These are phyloP conservation scores for Orbilia ellipsospora DNA, from an alignment of 2,329 filamentous ascomycete species.

Conservation along the genomic window DNA sequence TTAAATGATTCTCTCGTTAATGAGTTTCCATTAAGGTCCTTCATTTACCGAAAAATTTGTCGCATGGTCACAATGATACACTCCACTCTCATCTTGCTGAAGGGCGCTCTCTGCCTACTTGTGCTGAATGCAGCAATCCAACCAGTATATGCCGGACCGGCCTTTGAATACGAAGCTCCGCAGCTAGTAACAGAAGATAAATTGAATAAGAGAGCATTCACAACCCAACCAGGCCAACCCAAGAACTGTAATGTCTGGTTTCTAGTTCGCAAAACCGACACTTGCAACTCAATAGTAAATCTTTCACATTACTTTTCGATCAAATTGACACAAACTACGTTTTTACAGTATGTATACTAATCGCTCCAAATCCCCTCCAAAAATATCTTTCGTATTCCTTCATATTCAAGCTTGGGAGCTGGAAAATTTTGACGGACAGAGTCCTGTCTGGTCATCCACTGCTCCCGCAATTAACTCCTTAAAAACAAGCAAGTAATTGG, in stretches of 20 bases:
- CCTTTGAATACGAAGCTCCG: conserved; percentile 10
- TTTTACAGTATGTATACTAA: conserved; percentile 28
- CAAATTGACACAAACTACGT: conserved; percentile 2
- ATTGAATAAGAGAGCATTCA: conserved; percentile 18
- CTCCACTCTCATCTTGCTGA: background rate
- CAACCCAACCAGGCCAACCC: conserved; percentile 6
- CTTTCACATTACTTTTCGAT: conserved; percentile 13
- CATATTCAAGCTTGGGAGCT: too few relatives aligned
- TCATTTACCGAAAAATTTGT: background rate
- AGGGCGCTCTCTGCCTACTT: conserved; percentile 21
- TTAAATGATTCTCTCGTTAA: conserved; percentile 8
- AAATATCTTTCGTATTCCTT: background rate
- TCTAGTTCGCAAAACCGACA: conserved; percentile 33
- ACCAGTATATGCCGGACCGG: conserved; percentile 18
- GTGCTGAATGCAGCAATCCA: conserved; percentile 16
- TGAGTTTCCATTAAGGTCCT: background rate
- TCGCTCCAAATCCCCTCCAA: background rate
- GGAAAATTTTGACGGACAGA: too few relatives aligned
- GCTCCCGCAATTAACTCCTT: too few relatives aligned
- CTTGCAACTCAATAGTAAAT: conserved; percentile 21
- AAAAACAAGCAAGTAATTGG: too few relatives aligned
- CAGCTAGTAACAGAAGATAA: conserved; percentile 2
- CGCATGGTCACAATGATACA: conserved; percentile 10
- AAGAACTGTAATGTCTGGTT: conserved; percentile 26
- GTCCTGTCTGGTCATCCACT: too few relatives aligned